phyloP scores from a whole-genome alignment of 805 yeast genomes.

The Dipodascopsis tothii region DNA sequence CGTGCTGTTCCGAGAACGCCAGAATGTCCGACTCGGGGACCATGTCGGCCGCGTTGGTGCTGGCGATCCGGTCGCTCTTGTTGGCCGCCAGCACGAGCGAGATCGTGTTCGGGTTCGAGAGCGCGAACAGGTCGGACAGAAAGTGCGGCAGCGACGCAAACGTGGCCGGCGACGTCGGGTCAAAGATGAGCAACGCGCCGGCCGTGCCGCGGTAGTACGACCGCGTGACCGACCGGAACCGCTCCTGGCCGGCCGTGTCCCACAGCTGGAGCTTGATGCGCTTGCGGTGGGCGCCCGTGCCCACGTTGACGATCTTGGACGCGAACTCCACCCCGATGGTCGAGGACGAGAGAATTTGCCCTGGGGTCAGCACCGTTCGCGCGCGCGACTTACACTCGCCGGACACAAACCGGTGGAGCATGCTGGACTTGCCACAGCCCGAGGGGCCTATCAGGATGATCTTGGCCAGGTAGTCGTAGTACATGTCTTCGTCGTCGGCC shows the following conservation, averaged over 20 bases:
- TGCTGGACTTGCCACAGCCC: conserved; percentile 43
- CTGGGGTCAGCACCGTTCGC: conserved; percentile 12
- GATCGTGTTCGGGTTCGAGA: conserved; percentile 77
- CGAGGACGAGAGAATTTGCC: conserved; percentile 32
- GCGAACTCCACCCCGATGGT: conserved; percentile 38
- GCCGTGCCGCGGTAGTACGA: conserved; percentile 94
- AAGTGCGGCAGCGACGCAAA: conserved; percentile 82
- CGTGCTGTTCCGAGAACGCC: conserved; percentile 31
- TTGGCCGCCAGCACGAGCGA: conserved; percentile 88
- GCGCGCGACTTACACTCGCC: conserved; percentile 29
- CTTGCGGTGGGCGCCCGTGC: conserved; percentile 26
- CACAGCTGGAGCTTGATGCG: conserved; percentile 49
- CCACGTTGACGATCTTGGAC: conserved; percentile 33
- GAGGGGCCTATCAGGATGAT: conserved; percentile 40
- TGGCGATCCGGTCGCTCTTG: conserved; percentile 59
- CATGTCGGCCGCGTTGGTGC: conserved; percentile 33
- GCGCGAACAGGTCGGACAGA: conserved; percentile 81
- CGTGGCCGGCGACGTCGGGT: conserved; percentile 74
- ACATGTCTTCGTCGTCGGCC: not conserved
- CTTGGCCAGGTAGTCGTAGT: conserved; percentile 35
- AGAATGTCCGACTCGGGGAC: conserved; percentile 34
- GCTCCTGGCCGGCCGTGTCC: conserved; percentile 97
- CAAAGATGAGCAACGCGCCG: conserved; percentile 86
- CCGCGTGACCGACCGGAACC: conserved; percentile 88
- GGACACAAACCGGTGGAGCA: conserved; percentile 37